Base-by-base conservation (phyloP, 2,329 filamentous ascomycete species). In the Ophiostoma quercus region DNA sequence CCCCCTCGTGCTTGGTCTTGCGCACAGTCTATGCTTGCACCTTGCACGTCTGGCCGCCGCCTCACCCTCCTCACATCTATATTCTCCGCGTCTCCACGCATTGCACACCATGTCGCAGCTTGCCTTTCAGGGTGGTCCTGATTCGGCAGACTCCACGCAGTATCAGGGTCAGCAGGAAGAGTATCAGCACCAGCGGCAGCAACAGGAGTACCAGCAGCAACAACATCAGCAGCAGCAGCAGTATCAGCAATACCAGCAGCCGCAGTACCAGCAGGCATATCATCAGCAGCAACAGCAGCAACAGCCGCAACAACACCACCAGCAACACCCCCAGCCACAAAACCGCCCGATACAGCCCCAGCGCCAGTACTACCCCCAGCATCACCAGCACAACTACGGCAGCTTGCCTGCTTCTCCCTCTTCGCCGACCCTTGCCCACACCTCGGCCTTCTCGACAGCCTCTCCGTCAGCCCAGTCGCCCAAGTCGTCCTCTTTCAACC, bases 41-140 rank as follows among this genome's bases (percentile, higher is more conserved):
- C 32, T 37, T 37, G 16, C 60, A 63, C 25, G 25, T 65, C 39
- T 72, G 34, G 67, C n/a, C 67, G 62, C 63, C 34, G 34, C 34
- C 34, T 34, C 34, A 34, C 34, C 34, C 34, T 34, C 39, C 67
- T 47, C 43, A 47, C 43, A 47, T 47, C 43, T 8, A 57, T 57
- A 25, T 25, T 57, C 51, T 57, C 51, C 19, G 12, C 68, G 32
- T 67, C 54, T 57, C 69, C 73, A 71, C 75, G 79, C 79, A 80
- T 80, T 79, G 80, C 77, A 78, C 78, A 82, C 79, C 80, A 84
- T 85, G 83, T 83, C 83, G 79, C 83, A 84, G 79, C 81, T 81
- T 80, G 79, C 80, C 77, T 79, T 80, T 79, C 81, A 80, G 77
- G 78, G 78, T 77, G 71, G 79, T 76, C 78, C 82, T 76, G 71